Evolutionary conservation across 2,329 filamentous ascomycete species (phyloP).

Genomic region (Erysiphe pulchra): DNA sequence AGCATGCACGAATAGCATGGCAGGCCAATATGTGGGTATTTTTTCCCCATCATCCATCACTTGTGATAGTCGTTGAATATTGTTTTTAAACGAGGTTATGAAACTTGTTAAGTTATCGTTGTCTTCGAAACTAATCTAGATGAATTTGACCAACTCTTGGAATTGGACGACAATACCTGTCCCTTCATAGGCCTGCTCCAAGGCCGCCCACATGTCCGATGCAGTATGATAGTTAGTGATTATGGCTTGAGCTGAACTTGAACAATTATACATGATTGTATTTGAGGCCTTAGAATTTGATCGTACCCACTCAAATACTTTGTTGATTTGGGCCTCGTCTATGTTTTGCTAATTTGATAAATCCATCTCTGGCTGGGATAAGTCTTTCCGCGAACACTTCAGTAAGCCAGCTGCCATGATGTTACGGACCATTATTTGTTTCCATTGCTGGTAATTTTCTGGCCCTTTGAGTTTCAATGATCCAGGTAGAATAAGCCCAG

Average conservation of each 20-base stretch:
- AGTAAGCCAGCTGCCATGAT: neutral
- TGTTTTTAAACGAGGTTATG: neutral
- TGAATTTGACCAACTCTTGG: neutral
- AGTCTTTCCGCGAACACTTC: neutral
- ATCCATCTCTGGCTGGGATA: neutral
- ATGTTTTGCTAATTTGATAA: neutral
- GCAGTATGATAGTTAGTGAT: neutral
- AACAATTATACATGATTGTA: neutral
- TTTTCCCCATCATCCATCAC: neutral
- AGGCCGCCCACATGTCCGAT: neutral
- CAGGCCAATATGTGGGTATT: neutral
- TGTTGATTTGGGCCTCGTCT: neutral
- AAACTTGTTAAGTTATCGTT: neutral
- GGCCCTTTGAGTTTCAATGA: neutral
- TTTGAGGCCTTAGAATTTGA: neutral
- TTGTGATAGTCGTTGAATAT: neutral
- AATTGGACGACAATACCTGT: neutral
- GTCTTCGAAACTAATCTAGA: neutral
- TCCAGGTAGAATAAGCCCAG: neutral
- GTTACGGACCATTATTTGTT: neutral
- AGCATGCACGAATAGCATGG: constrained; percentile 1
- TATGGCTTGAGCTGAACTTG: neutral
- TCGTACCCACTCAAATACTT: neutral
- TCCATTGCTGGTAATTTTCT: neutral
- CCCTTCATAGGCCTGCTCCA: constrained; percentile 1